These are phyloP conservation scores for Claviceps sp. DNA, from an alignment of 2,329 filamentous ascomycete species.

Conservation along the genomic window DNA sequence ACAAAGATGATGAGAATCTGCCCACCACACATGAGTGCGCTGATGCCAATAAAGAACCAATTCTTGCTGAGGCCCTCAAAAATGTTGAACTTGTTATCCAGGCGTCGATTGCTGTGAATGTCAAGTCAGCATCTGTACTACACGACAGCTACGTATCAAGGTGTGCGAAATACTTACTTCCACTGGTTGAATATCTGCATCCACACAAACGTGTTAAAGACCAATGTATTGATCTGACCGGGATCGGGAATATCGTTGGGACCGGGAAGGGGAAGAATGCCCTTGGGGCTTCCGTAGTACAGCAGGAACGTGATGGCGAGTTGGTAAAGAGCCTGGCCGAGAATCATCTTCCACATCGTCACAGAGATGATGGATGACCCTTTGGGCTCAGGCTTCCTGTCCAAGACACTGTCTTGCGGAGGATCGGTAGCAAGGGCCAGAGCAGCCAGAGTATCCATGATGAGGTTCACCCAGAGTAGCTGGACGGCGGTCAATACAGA, in stretches of 20 bases:
- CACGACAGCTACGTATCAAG: too few relatives aligned
- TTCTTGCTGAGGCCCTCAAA: conserved; percentile 80
- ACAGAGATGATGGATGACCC: conserved; percentile 57
- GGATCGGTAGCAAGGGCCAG: conserved; percentile 81
- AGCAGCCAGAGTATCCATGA: conserved; percentile 93
- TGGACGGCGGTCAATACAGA: conserved; percentile 83
- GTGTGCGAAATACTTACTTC: conserved; percentile 48
- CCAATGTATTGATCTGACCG: conserved; percentile 57
- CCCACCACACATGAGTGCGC: conserved; percentile 73
- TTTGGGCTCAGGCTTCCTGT: conserved; percentile 56
- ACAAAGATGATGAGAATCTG: conserved; percentile 85
- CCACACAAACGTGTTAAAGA: conserved; percentile 98
- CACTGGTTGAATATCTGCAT: conserved; percentile 99
- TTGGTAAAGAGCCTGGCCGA: conserved; percentile 85
- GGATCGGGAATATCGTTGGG: conserved; percentile 25
- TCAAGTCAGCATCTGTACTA: conserved; percentile 1
- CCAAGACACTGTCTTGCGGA: conserved; percentile 66
- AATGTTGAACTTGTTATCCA: conserved; percentile 93
- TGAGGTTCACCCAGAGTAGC: conserved; percentile 90
- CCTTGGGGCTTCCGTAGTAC: conserved; percentile 54
- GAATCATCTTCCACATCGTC: conserved; percentile 99
- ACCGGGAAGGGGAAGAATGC: conserved; percentile 28
- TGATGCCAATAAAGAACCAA: conserved; percentile 80
- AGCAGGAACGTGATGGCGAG: conserved; percentile 67
- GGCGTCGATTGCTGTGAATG: conserved; percentile 57